phyloP scores from a whole-genome alignment of 495 filamentous ascomycete species.

The Trichoderma parareesei region DNA sequence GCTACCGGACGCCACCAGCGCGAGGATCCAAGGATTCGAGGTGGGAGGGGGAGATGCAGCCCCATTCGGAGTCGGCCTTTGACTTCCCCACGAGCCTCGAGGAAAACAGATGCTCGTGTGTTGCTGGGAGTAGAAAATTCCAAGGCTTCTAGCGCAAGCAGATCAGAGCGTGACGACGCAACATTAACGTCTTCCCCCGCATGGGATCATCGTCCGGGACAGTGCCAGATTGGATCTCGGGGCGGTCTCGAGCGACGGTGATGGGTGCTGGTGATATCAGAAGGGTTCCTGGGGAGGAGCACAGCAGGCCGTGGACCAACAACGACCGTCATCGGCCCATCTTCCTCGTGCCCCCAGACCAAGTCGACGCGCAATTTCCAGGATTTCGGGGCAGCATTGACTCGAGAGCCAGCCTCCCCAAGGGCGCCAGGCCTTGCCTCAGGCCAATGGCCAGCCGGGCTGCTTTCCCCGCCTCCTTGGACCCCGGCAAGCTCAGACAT shows the following conservation, averaged over 20 bases:
- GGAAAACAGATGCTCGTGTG: background rate
- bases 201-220: background rate
- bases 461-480: background rate
- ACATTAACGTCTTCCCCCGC: background rate
- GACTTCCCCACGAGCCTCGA: background rate
- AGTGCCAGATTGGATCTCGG: background rate
- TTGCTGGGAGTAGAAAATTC: background rate
- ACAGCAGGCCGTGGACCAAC: background rate
- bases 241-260: background rate
- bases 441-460: background rate
- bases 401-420: background rate
- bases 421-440: background rate
- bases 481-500: background rate
- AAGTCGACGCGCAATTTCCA: background rate
- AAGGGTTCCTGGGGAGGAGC: background rate
- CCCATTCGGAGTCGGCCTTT: background rate
- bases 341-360: background rate
- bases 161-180: background rate
- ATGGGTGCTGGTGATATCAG: background rate
- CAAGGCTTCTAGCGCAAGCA: conserved; percentile 2
- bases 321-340: background rate
- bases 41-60: background rate
- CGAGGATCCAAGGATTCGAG: background rate
- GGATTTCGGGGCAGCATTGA: conserved; percentile 5
- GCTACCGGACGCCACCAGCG: background rate